Percentiles rank a stretch among this genome's conserved stretches.
Evolutionary conservation across 768 basidiomycete species (phyloP).

Genomic region (Auricularia auricula-judae): DNA sequence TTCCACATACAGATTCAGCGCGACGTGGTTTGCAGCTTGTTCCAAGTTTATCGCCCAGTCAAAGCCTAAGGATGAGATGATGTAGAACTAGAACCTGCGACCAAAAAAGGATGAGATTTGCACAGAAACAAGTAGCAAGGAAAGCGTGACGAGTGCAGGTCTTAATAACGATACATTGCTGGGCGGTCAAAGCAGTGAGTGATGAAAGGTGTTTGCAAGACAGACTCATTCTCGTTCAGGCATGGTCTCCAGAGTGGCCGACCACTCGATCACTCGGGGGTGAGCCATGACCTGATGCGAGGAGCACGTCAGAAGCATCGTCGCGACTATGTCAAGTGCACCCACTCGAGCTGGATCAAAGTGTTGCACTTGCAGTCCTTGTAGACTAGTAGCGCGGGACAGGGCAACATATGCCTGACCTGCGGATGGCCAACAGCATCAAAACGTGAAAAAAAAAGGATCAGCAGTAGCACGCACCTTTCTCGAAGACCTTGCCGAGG

Average conservation of each 20-base stretch:
- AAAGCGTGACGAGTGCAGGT: too few relatives aligned
- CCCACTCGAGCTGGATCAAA: conserved; percentile 65
- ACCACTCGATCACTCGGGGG: neutral
- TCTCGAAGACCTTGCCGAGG: conserved; percentile 85
- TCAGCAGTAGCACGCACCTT: conserved; percentile 36
- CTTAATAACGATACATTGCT: too few relatives aligned
- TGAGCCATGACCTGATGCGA: neutral
- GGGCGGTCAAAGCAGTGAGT: too few relatives aligned
- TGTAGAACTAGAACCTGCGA: too few relatives aligned
- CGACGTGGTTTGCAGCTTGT: too few relatives aligned
- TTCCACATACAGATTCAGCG: too few relatives aligned
- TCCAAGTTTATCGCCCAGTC: too few relatives aligned
- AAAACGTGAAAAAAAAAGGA: neutral
- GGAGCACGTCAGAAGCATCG: neutral
- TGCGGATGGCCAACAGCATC: conserved; percentile 16
- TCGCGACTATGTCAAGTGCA: neutral
- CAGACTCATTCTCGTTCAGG: neutral
- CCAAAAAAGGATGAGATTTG: too few relatives aligned
- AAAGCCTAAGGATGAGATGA: too few relatives aligned
- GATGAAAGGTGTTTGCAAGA: too few relatives aligned
- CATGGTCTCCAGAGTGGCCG: neutral
- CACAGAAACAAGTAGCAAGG: too few relatives aligned
- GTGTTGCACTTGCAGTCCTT: conserved; percentile 75
- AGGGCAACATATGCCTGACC: conserved; percentile 88
- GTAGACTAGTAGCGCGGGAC: conserved; percentile 77